Evolutionary conservation across 352 stramenopile genomes (phyloP), one percentile per base, ranked within the genome.

Genomic region (Elongisporangium anandrum): DNA sequence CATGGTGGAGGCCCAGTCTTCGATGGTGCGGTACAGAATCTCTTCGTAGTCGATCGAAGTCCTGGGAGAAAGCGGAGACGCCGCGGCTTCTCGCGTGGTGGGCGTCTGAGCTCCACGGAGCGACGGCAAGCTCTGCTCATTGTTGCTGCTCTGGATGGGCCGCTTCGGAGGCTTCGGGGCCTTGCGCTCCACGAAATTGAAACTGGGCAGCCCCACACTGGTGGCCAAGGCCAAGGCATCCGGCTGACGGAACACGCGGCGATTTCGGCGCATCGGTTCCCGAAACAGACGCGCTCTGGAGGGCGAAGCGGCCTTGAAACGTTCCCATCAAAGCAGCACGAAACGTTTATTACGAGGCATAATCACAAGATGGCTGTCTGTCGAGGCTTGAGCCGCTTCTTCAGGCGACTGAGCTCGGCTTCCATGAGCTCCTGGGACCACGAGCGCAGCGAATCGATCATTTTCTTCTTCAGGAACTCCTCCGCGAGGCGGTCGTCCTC

Each of bases 381-480:
- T 0, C 77, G 75, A 26, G 73, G 77, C 57, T 90, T 90, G 41
- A 90, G 72, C 0, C 77, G 78, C 59, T 79, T 85, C 64, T 92
- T 92, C 50, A 92, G 75, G 45, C 85, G 82, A 15, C 67, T 65
- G 16, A 92, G 55, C 59, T 92, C 82, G 12, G 77, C 66, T 49
- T 87, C 73, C 69, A 88, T 75, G 9, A 92, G 65, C 52, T 92
- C 82, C 52, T 92, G 78, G 2, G 82, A 89, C 82, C 82, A 92
- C 15, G 64, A 26, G 0, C 82, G 78, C 48, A 92, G 57, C 15
- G 76, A 78, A 48, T 88, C 82, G 50, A 89, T 73, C 80, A 92
- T 90, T 56, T 89, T 90, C 66, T 88, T 88, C 39, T 85, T 86
- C 7, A 89, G 56, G 26, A 79, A 81, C 53, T 86, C 80, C 45